phyloP scores from a whole-genome alignment of 306 rosid genomes.

The Sesbania bispinosa region DNA sequence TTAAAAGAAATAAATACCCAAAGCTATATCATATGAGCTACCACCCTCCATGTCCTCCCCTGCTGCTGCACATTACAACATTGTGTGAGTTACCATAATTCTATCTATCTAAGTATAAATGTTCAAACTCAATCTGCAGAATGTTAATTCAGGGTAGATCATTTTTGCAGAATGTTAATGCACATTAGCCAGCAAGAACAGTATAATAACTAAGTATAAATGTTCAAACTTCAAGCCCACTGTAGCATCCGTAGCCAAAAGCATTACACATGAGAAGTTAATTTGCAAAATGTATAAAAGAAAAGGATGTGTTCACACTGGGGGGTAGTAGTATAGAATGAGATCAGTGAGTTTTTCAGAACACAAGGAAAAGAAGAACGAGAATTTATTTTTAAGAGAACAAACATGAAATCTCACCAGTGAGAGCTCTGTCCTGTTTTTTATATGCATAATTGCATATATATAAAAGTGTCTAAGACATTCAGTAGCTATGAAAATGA shows the following conservation, averaged over 20 bases:
- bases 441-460: too few relatives aligned
- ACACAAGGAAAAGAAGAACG: neutral
- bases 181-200: neutral
- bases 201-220: neutral
- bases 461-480: too few relatives aligned
- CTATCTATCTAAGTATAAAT: too few relatives aligned
- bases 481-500: neutral
- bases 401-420: neutral
- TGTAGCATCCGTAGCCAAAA: neutral
- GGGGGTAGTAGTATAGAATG: too few relatives aligned
- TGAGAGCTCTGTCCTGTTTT: neutral
- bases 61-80: constrained; percentile 7
- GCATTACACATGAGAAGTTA: too few relatives aligned
- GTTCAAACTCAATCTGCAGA: too few relatives aligned
- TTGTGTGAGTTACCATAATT: neutral
- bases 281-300: too few relatives aligned
- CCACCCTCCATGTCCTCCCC: constrained; percentile 40
- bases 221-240: neutral
- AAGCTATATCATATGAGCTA: constrained; percentile 4
- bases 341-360: too few relatives aligned
- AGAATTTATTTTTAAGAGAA: too few relatives aligned
- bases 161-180: too few relatives aligned
- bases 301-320: too few relatives aligned
- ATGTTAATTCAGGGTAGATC: too few relatives aligned
- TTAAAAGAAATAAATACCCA: constrained; percentile 19